These are phyloP conservation scores for Pythium dissotocum DNA, from an alignment of 352 stramenopile genomes.

Conservation along the genomic window DNA sequence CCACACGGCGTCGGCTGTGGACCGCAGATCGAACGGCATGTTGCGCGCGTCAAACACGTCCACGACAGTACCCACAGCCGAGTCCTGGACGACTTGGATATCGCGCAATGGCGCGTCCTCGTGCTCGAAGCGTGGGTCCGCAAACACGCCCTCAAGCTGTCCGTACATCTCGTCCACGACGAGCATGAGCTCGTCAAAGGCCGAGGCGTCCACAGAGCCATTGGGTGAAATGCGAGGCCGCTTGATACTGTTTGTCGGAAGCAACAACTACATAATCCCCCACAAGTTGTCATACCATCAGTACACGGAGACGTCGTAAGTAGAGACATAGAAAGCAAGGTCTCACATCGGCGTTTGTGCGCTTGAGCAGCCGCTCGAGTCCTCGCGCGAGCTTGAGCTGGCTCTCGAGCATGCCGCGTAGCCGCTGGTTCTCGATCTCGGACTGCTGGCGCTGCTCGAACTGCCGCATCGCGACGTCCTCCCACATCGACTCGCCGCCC, in stretches of 20 bases:
- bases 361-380: conserved; percentile 25
- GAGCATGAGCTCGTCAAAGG: conserved; percentile 23
- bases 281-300: neutral
- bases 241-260: conserved; percentile 23
- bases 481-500: conserved; percentile 19
- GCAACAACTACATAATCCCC: conserved; percentile 9
- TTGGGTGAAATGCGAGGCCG: conserved; percentile 11
- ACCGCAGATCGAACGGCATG: conserved; percentile 22
- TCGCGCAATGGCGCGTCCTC: conserved; percentile 18
- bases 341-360: conserved; percentile 28
- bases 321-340: neutral
- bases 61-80: conserved; percentile 19
- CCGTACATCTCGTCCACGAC: conserved; percentile 22
- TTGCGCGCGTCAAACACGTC: conserved; percentile 29
- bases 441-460: conserved; percentile 33
- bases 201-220: conserved; percentile 7
- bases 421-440: conserved; percentile 55
- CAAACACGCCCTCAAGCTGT: conserved; percentile 15
- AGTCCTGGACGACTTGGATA: conserved; percentile 22
- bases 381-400: conserved; percentile 57
- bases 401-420: conserved; percentile 53
- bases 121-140: conserved; percentile 14
- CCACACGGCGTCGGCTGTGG: conserved; percentile 24
- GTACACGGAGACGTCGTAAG: neutral
- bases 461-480: conserved; percentile 26